Evolutionary conservation across 192 early-diverging fungal genomes (phyloP), one percentile per base, ranked within the genome.

Genomic region (Geosiphon pyriformis): DNA sequence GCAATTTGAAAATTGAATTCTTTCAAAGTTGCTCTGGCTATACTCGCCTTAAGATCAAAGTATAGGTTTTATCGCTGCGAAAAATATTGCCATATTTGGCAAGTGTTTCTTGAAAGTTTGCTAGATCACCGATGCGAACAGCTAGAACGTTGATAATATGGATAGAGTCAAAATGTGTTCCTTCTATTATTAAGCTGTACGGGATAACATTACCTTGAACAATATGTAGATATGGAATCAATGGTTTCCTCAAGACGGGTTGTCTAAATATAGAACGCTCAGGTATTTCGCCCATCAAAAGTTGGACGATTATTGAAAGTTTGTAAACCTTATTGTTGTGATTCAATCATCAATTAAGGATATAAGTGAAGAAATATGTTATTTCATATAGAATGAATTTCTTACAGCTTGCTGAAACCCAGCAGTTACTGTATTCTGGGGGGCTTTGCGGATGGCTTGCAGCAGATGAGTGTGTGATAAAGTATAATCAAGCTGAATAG

Each of bases 231-330:
- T 99, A 99, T 17, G 97, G 97, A 54, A 82, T 72, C 59, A 99
- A 75, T 0, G 94, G 80, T 80, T 91, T 94, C 56, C 83, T 83
- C 49, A 99, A 74, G 27, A 86, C 85, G 3, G 90, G 88, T 67
- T 94, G 86, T 61, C 94, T 82, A 83, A 99, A 99, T 27, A 95
- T 73, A 35, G 91, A 89, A 57, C 95, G 83, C 67, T 98, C 95
- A 12, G 97, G 95, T 62, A 99, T 97, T 69, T 99, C 94, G 26
- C 97, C 97, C 91, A 96, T 96, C 75, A 99, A 76, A 59, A 99
- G 76, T 79, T 99, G 94, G 1, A 99, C 95, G 72, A 98, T 94
- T 51, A 99, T 94, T 31, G 89, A 87, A 29, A 99, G 83, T 77
- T 99, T 99, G 80, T 95, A 82, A 25, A 85, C 87, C 88, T 90